These are phyloP conservation scores for Pseudozyma hubeiensis DNA, from an alignment of 1,284 basidiomycete genomes.

Conservation along the genomic window DNA sequence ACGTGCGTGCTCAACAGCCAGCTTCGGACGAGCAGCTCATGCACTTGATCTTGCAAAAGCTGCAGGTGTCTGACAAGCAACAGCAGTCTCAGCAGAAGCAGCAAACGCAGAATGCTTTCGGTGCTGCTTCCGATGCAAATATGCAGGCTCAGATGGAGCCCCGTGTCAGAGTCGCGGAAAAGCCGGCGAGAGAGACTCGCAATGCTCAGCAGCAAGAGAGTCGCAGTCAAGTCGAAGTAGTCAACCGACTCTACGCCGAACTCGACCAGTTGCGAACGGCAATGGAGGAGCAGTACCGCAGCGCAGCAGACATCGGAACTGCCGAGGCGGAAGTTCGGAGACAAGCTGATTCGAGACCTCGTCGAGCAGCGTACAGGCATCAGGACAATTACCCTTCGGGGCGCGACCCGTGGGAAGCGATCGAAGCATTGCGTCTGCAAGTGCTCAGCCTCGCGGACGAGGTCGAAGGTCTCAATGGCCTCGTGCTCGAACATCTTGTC, in stretches of 20 bases:
- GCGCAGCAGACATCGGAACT: conserved; percentile 8
- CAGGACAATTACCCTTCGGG: conserved; percentile 22
- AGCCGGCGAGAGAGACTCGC: neutral
- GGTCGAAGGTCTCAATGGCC: conserved; percentile 43
- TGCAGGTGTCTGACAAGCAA: conserved; percentile 6
- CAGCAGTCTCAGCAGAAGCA: conserved; percentile 8
- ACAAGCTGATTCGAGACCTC: neutral
- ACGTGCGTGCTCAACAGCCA: conserved; percentile 23
- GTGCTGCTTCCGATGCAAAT: neutral
- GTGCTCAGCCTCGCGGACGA: conserved; percentile 38
- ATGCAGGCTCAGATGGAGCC: neutral
- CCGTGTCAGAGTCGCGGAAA: neutral
- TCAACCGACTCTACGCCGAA: conserved; percentile 47
- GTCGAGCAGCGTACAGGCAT: conserved; percentile 24
- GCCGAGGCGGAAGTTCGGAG: neutral
- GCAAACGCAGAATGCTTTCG: neutral
- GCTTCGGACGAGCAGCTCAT: conserved; percentile 27
- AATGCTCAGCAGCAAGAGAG: conserved; percentile 10
- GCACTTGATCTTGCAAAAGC: conserved; percentile 27
- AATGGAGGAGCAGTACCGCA: conserved; percentile 48
- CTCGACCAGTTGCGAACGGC: conserved; percentile 33
- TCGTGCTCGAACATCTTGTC: conserved; percentile 37
- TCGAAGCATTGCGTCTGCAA: conserved; percentile 43
- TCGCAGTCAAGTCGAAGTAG: conserved; percentile 37
- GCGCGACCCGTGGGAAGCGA: conserved; percentile 48